A percentile compares a stretch with the other conserved stretches of the same genome.
Conservation (phyloP, 306 rosid genomes). For the Sphenostylis stenocarpa region DNA sequence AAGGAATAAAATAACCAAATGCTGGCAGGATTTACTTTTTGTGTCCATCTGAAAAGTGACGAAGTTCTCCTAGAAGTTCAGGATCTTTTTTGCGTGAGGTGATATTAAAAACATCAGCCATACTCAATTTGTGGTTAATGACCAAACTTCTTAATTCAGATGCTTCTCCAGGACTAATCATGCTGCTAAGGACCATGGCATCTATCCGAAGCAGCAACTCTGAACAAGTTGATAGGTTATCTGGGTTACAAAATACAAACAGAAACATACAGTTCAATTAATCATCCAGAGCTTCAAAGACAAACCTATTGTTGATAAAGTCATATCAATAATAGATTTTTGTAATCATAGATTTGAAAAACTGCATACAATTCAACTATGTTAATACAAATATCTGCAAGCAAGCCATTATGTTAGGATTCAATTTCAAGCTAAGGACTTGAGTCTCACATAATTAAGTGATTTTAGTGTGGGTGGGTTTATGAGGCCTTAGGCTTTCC, state of each 20-base stretch:
- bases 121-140: conserved; percentile 54
- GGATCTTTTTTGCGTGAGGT: conserved; percentile 47
- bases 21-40: conserved; percentile 51
- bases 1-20: conserved; percentile 8
- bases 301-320: not conserved
- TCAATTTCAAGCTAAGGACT: not conserved
- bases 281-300: conserved; percentile 14
- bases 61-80: conserved; percentile 70
- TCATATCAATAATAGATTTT: not conserved
- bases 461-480: not conserved
- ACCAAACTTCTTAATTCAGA: conserved; percentile 64
- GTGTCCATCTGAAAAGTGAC: conserved; percentile 49
- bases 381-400: conserved; percentile 6
- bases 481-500: not conserved
- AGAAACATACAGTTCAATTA: conserved; percentile 28
- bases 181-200: conserved; percentile 68
- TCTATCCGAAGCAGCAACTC: conserved; percentile 83
- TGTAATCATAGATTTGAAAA: not conserved
- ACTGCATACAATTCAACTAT: not conserved
- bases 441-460: not conserved
- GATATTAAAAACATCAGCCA: conserved; percentile 50
- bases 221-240: conserved; percentile 59
- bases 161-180: conserved; percentile 59
- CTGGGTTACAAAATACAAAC: conserved; percentile 54
- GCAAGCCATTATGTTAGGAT: not conserved